Evolutionary conservation across 139 green algal species (phyloP), one percentile per base, ranked within the genome.

Genomic region (Tetradesmus lagerheimii): DNA sequence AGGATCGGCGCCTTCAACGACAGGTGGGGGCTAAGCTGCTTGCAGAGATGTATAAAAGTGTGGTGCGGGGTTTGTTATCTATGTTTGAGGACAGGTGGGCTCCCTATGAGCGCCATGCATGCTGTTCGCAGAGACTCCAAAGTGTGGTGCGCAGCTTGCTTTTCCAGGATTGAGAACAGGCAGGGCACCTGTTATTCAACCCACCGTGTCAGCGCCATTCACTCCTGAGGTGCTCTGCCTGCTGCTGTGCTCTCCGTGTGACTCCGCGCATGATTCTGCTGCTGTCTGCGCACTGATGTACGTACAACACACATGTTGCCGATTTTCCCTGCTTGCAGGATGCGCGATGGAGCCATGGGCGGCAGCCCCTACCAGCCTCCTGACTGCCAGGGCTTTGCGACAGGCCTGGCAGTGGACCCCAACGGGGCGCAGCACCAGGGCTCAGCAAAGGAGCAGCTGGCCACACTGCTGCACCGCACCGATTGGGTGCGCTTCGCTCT

Each of bases 261-360:
- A 23, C 1, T 14, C 1, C 47, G 67, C 15, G 38, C 74, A 16
- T 45, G 82, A 20, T 66, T 79, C 50, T 94, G 95, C 66, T 37
- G 66, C 66, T 76, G n/a, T n/a, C n/a, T n/a, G n/a, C n/a, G n/a
- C n/a, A n/a, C n/a, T n/a, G n/a, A n/a, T n/a, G n/a, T n/a, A n/a
- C n/a, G n/a, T n/a, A n/a, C n/a, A n/a, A n/a, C n/a, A n/a, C n/a
- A n/a, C n/a, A n/a, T n/a, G n/a, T n/a, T n/a, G n/a, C n/a, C n/a
- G n/a, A n/a, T 91, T 76, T 98, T 98, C 93, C 97, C 90, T 96
- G n/a, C n/a, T n/a, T n/a, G 98, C 91, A 93, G 96, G 11, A 94
- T 99, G 79, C 93, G 97, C 31, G 97, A 99, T 78, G 94, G 95
- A 1, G 89, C 94, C 0, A 89, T 98, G 80, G 97, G 97, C 25